Evolutionary conservation across 2,329 filamentous ascomycete genomes (phyloP).

Genomic region (Paraconiothyrium sp.): DNA sequence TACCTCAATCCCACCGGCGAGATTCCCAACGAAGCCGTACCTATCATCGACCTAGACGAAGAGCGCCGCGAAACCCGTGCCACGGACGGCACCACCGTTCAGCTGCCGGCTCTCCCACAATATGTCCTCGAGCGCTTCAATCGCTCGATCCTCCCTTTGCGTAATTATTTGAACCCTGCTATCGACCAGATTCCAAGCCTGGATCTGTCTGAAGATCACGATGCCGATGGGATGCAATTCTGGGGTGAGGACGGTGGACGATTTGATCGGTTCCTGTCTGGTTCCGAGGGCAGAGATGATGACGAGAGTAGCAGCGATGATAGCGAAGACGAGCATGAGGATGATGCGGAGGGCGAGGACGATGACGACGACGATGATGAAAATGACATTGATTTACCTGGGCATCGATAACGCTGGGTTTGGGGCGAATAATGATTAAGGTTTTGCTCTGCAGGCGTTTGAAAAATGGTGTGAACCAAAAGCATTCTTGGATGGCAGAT

Average conservation of each 20-base stretch:
- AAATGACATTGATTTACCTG: slow-evolving; percentile 46
- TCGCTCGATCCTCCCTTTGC: slow-evolving; percentile 55
- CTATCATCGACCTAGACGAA: slow-evolving; percentile 47
- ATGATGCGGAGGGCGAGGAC: slow-evolving; percentile 34
- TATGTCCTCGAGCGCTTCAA: slow-evolving; percentile 58
- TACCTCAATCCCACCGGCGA: slow-evolving; percentile 55
- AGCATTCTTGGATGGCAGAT: slow-evolving; percentile 10
- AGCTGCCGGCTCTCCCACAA: slow-evolving; percentile 53
- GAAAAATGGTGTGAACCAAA: not conserved
- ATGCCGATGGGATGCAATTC: slow-evolving; percentile 42
- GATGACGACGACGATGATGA: slow-evolving; percentile 25
- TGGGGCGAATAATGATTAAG: not conserved
- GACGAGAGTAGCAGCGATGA: slow-evolving; percentile 46
- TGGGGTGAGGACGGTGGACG: slow-evolving; percentile 45
- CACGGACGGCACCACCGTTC: slow-evolving; percentile 47
- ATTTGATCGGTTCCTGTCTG: slow-evolving; percentile 33
- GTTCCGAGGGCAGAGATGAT: slow-evolving; percentile 39
- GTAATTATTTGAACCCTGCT: slow-evolving; percentile 54
- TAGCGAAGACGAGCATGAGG: slow-evolving; percentile 40
- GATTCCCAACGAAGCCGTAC: slow-evolving; percentile 43
- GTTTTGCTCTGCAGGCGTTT: slow-evolving; percentile 23
- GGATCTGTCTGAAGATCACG: slow-evolving; percentile 38
- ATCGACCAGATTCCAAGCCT: slow-evolving; percentile 45
- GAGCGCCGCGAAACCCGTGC: slow-evolving; percentile 46
- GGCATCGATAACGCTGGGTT: slow-evolving; percentile 38